phyloP scores from a whole-genome alignment of 371 early-diverging fungal species.

The Zychaea mexicana region DNA sequence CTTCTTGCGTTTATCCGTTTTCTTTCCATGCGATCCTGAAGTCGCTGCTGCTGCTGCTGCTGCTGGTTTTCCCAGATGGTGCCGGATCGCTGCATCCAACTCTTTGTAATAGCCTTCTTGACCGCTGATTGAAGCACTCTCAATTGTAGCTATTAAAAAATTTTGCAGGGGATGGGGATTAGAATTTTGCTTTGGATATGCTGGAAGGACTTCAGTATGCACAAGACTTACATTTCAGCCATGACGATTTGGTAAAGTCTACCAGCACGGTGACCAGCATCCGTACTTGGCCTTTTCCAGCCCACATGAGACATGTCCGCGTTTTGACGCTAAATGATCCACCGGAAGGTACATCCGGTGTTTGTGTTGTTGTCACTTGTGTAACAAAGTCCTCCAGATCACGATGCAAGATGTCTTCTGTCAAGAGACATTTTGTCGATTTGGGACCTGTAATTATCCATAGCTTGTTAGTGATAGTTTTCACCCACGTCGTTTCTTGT shows the following conservation, averaged over 20 bases:
- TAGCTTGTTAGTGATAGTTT: neutral
- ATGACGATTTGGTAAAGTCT: slow-evolving; percentile 72
- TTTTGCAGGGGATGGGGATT: no score
- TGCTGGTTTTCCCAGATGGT: neutral
- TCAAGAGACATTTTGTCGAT: slow-evolving; percentile 66
- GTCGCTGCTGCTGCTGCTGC: neutral
- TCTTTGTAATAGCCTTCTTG: slow-evolving; percentile 60
- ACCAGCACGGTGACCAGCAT: slow-evolving; percentile 70
- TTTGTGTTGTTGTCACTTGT: slow-evolving; percentile 65
- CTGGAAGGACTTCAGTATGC: no score
- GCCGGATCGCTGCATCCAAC: slow-evolving; percentile 50
- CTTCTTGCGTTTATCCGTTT: slow-evolving; percentile 6
- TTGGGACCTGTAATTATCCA: slow-evolving; percentile 59
- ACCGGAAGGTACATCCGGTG: slow-evolving; percentile 89
- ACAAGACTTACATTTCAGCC: slow-evolving; percentile 68
- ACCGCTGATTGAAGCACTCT: slow-evolving; percentile 72
- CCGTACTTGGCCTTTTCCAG: slow-evolving; percentile 60
- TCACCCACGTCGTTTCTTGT: neutral
- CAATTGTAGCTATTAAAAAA: slow-evolving; percentile 59
- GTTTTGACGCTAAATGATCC: slow-evolving; percentile 75
- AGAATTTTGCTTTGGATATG: no score
- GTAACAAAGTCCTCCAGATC: slow-evolving; percentile 66
- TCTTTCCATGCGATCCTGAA: neutral
- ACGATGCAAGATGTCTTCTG: slow-evolving; percentile 56
- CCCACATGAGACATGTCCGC: slow-evolving; percentile 84